phyloP scores from a whole-genome alignment of 1,284 basidiomycete species.

The Ceratobasidium sp. region DNA sequence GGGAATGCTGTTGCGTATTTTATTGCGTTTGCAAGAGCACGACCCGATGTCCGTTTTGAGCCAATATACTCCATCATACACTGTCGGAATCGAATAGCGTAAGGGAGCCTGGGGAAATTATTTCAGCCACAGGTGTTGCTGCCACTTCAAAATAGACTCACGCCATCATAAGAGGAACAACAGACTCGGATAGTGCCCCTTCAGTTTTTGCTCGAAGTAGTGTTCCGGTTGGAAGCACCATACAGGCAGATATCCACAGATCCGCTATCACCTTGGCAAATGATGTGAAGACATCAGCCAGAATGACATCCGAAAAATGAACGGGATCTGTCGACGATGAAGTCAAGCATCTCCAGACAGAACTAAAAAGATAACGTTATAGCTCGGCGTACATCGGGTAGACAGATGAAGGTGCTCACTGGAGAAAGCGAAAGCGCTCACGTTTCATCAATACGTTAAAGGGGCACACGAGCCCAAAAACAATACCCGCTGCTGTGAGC shows the following conservation, averaged over 20 bases:
- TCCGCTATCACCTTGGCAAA: slow-evolving; percentile 98
- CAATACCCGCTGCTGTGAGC: slow-evolving; percentile 70
- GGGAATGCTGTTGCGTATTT: slow-evolving; percentile 99
- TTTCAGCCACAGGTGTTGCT: slow-evolving; percentile 34
- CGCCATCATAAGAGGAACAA: slow-evolving; percentile 90
- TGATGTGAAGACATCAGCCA: slow-evolving; percentile 96
- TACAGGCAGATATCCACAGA: slow-evolving; percentile 87
- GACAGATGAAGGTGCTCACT: slow-evolving; percentile 64
- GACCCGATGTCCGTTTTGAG: slow-evolving; percentile 73
- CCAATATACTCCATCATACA: slow-evolving; percentile 89
- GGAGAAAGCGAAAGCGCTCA: slow-evolving; percentile 80
- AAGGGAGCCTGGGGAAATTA: slow-evolving; percentile 83
- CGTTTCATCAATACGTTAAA: slow-evolving; percentile 74
- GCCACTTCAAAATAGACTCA: slow-evolving; percentile 58
- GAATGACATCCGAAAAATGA: slow-evolving; percentile 92
- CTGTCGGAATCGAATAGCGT: slow-evolving; percentile 91
- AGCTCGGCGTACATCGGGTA: slow-evolving; percentile 9
- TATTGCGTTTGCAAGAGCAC: slow-evolving; percentile 91
- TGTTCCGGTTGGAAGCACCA: slow-evolving; percentile 84
- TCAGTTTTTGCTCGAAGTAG: slow-evolving; percentile 71
- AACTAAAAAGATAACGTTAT: slow-evolving; percentile 60
- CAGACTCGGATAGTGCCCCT: slow-evolving; percentile 76
- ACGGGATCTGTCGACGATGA: slow-evolving; percentile 74
- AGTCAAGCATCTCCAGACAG: slow-evolving; percentile 80
- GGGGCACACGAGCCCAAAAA: slow-evolving; percentile 75